A percentile compares a stretch with the other conserved stretches of the same genome.
Evolutionary conservation across 83 land plant species (phyloP).

Genomic region (Isoetes engelmannii): DNA sequence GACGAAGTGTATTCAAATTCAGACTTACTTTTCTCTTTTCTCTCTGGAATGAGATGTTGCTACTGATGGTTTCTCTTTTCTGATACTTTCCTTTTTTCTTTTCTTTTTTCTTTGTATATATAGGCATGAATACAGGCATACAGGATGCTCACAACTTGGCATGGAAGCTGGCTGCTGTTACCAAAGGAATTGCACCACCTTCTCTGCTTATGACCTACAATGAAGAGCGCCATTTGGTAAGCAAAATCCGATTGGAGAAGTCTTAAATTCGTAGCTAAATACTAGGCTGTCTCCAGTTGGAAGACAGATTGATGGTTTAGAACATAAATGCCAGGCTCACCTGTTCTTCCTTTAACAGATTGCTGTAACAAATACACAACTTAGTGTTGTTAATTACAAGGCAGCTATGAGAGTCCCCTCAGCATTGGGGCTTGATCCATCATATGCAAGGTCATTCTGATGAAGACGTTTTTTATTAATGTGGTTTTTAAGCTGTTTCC

Average conservation of each 20-base stretch:
- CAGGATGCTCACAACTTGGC: constrained; percentile 98
- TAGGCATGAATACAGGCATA: constrained; percentile 98
- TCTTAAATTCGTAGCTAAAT: no score
- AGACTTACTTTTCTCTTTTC: no score
- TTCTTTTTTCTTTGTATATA: neutral
- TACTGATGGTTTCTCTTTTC: no score
- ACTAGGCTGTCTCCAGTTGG: no score
- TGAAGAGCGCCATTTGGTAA: constrained; percentile 76
- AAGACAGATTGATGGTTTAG: neutral
- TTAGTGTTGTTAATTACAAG: constrained; percentile 78
- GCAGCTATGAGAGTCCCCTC: constrained; percentile 91
- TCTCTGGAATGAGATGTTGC: no score
- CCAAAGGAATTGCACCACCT: constrained; percentile 44
- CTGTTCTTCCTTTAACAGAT: constrained; percentile 36
- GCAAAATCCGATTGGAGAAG: no score
- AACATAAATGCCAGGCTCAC: neutral
- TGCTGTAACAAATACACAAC: constrained; percentile 67
- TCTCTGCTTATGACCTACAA: constrained; percentile 64
- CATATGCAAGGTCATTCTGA: constrained; percentile 64
- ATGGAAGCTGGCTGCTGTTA: constrained; percentile 72
- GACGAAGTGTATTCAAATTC: neutral
- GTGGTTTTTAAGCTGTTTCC: neutral
- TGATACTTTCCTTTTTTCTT: no score
- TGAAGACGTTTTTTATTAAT: neutral
- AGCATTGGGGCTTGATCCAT: constrained; percentile 88